Percentiles rank a stretch among this genome's conserved stretches.
phyloP scores from a whole-genome alignment of 164 flowering plant species.

The grape (Vitis vinifera) region DNA sequence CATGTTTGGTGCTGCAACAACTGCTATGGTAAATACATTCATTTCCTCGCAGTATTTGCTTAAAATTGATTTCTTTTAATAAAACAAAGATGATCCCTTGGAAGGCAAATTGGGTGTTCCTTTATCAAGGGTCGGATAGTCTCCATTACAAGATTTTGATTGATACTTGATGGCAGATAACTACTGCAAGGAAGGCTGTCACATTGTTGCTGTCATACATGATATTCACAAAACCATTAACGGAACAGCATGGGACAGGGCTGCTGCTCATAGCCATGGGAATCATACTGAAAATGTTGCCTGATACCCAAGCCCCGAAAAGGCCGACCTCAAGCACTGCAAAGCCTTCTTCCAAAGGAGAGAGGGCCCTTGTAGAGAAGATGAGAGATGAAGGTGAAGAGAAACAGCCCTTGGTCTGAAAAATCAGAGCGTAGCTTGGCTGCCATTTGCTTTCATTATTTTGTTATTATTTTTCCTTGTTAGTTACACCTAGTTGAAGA shows the following conservation, averaged over 20 bases:
- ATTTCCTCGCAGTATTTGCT: not conserved
- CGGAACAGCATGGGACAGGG: constrained; percentile 72
- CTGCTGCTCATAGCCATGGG: constrained; percentile 73
- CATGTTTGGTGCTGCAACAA: constrained; percentile 78
- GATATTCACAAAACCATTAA: constrained; percentile 77
- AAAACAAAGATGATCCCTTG: not conserved
- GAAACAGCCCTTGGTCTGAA: constrained; percentile 6
- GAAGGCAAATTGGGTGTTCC: no score
- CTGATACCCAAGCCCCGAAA: constrained; percentile 34
- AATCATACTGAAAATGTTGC: constrained; percentile 58
- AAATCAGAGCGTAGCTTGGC: not conserved
- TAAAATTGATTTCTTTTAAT: not conserved
- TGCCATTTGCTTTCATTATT: no score
- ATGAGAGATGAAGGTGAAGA: constrained; percentile 4
- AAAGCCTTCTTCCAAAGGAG: not conserved
- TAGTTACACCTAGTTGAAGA: no score
- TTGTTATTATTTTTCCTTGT: no score
- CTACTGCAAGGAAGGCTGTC: constrained; percentile 78
- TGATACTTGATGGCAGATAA: constrained; percentile 36
- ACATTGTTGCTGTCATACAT: constrained; percentile 65
- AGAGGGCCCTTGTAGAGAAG: not conserved
- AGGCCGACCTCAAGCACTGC: not conserved
- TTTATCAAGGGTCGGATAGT: no score
- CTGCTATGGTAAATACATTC: constrained; percentile 57
- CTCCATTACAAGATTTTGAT: not conserved